Percentiles rank a stretch among this genome's conserved stretches.
These are phyloP conservation scores for Geoglossum glabrum DNA, from an alignment of 495 filamentous ascomycete genomes.

Conservation along the genomic window DNA sequence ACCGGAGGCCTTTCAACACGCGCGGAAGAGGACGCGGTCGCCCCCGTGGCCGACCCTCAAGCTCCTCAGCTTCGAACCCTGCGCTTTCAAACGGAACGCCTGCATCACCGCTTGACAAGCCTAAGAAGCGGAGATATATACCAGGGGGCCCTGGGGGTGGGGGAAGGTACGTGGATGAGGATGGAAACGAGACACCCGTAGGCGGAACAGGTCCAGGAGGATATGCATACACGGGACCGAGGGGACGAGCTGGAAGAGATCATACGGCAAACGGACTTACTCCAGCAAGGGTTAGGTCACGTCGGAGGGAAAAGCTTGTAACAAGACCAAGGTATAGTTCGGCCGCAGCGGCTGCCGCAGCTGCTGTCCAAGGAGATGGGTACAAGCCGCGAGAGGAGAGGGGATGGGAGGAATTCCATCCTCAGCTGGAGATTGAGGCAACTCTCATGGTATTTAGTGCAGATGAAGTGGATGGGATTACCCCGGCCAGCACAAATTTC, in stretches of 20 bases:
- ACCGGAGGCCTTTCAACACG: slow-evolving; percentile 1
- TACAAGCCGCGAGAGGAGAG: slow-evolving; percentile 95
- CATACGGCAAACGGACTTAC: slow-evolving; percentile 25
- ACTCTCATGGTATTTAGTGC: slow-evolving; percentile 58
- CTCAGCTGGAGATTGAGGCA: slow-evolving; percentile 70
- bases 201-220: slow-evolving; percentile 25
- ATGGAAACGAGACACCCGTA: slow-evolving; percentile 31
- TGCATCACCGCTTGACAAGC: neutral
- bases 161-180: slow-evolving; percentile 50
- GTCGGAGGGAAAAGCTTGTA: slow-evolving; percentile 25
- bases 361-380: slow-evolving; percentile 72
- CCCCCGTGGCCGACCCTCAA: neutral
- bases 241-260: slow-evolving; percentile 6
- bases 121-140: slow-evolving; percentile 41
- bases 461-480: slow-evolving; percentile 60
- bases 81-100: neutral
- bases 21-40: neutral
- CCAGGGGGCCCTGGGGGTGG: slow-evolving; percentile 67
- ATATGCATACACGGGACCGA: slow-evolving; percentile 23
- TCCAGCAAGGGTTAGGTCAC: slow-evolving; percentile 25
- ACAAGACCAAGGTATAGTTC: slow-evolving; percentile 44
- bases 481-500: neutral
- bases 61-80: neutral
- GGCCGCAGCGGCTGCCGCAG: slow-evolving; percentile 66
- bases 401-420: slow-evolving; percentile 93